Evolutionary conservation across 768 basidiomycete genomes (phyloP).

Genomic region (Macrolepiota dolichaula): DNA sequence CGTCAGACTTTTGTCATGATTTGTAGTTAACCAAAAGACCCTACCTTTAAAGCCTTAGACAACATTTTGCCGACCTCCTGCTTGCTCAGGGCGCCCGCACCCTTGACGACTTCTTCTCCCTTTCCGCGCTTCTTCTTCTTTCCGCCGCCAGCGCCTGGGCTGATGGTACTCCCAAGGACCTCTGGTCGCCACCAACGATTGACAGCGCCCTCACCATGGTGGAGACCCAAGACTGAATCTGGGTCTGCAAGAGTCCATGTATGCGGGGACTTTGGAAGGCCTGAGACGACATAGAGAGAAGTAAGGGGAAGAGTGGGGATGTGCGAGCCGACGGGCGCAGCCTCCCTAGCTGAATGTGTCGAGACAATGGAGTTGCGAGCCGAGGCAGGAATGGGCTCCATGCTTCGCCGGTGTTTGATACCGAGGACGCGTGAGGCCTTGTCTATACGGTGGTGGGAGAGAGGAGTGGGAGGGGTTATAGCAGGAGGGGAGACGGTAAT

Average conservation of each 20-base stretch:
- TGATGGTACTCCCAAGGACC: conserved; percentile 84
- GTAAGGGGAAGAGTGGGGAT: conserved; percentile 73
- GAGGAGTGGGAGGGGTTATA: conserved; percentile 29
- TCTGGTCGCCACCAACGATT: conserved; percentile 90
- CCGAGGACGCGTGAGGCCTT: conserved; percentile 80
- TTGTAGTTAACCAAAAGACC: conserved; percentile 12
- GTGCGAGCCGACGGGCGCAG: conserved; percentile 57
- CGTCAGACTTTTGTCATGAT: conserved; percentile 9
- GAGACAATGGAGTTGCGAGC: conserved; percentile 76
- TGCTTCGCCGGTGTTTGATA: conserved; percentile 68
- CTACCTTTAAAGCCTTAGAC: conserved; percentile 85
- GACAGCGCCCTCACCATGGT: conserved; percentile 83
- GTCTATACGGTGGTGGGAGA: conserved; percentile 47
- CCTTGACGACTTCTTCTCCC: conserved; percentile 64
- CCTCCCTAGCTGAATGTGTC: conserved; percentile 60
- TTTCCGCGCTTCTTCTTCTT: conserved; percentile 72
- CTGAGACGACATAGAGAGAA: conserved; percentile 84
- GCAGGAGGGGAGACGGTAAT: conserved; percentile 44
- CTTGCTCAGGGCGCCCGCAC: conserved; percentile 77
- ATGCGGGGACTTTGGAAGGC: conserved; percentile 84
- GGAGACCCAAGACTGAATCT: conserved; percentile 75
- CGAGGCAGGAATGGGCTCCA: conserved; percentile 84
- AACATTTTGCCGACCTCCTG: conserved; percentile 89
- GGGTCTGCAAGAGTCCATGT: conserved; percentile 89
- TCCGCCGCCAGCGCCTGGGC: conserved; percentile 77